These are phyloP conservation scores for Blastobotrys raffinosifermentans DNA, from an alignment of 1,139 yeast species.

Conservation along the genomic window DNA sequence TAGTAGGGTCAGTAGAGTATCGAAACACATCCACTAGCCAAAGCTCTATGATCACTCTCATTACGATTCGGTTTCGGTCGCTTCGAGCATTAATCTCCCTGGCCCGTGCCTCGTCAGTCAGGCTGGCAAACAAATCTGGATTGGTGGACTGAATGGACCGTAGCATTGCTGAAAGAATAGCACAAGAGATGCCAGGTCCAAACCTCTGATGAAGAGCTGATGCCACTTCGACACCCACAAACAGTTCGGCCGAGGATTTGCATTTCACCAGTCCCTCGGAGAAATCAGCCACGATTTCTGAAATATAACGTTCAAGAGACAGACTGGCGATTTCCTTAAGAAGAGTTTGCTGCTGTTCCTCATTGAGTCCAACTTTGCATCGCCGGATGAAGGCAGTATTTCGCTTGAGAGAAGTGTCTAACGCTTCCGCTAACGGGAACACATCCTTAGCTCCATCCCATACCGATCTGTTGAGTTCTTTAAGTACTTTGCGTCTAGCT, in stretches of 20 bases:
- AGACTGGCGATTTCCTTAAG: constrained; percentile 57
- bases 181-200: constrained; percentile 46
- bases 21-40: constrained; percentile 46
- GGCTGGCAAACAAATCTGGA: constrained; percentile 27
- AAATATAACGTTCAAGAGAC: constrained; percentile 68
- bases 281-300: constrained; percentile 61
- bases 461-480: constrained; percentile 42
- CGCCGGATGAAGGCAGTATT: constrained; percentile 78
- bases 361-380: constrained; percentile 51
- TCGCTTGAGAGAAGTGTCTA: constrained; percentile 77
- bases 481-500: constrained; percentile 36
- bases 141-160: constrained; percentile 41
- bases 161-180: constrained; percentile 45
- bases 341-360: constrained; percentile 43
- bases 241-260: constrained; percentile 52
- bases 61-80: constrained; percentile 43
- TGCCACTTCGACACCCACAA: constrained; percentile 60
- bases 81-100: constrained; percentile 43
- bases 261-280: constrained; percentile 58
- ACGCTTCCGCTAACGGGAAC: constrained; percentile 33
- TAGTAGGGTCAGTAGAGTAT: constrained; percentile 17
- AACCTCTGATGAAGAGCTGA: constrained; percentile 79
- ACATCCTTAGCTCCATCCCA: constrained; percentile 46
- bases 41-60: constrained; percentile 58
- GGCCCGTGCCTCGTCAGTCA: constrained; percentile 31